Percentiles rank a stretch among this genome's conserved stretches.
Evolutionary conservation across 2,329 filamentous ascomycete species (phyloP).

Genomic region (Exophiala spinifera): DNA sequence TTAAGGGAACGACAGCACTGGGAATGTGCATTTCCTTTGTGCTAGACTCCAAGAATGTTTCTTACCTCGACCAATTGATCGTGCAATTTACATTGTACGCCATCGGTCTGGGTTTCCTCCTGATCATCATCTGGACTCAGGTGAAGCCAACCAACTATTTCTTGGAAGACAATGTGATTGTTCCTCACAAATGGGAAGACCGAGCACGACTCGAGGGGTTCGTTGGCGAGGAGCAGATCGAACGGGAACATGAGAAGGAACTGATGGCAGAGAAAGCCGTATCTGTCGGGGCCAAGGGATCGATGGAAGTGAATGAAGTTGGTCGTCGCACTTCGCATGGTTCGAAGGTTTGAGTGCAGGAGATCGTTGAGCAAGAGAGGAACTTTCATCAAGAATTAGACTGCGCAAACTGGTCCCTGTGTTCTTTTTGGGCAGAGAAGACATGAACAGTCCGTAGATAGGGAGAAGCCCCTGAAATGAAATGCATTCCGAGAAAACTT

Average conservation of each 20-base stretch:
- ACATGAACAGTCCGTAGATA: too few relatives aligned
- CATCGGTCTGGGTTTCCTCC: conserved; percentile 18
- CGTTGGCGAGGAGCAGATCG: conserved; percentile 17
- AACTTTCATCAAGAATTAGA: too few relatives aligned
- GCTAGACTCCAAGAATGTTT: conserved; percentile 24
- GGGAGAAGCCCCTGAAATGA: too few relatives aligned
- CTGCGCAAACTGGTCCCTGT: too few relatives aligned
- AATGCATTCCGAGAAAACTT: too few relatives aligned
- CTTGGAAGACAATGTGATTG: conserved; percentile 27
- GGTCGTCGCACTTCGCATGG: not conserved
- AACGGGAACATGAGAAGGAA: conserved; percentile 18
- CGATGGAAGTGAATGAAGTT: conserved; percentile 4
- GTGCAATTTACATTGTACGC: conserved; percentile 25
- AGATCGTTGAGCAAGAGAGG: not conserved
- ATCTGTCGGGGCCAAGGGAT: conserved; percentile 5
- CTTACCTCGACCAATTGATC: conserved; percentile 23
- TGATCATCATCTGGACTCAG: conserved; percentile 17
- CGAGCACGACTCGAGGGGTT: conserved; percentile 13
- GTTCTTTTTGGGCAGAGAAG: too few relatives aligned
- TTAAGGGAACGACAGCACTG: conserved; percentile 21
- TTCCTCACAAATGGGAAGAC: conserved; percentile 25
- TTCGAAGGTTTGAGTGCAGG: not conserved
- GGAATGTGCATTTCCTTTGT: conserved; percentile 28
- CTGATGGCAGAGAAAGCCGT: conserved; percentile 8
- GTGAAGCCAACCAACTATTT: conserved; percentile 30